Evolutionary conservation across 805 yeast species (phyloP).

Genomic region (Nakazawaea ambrosiae): DNA sequence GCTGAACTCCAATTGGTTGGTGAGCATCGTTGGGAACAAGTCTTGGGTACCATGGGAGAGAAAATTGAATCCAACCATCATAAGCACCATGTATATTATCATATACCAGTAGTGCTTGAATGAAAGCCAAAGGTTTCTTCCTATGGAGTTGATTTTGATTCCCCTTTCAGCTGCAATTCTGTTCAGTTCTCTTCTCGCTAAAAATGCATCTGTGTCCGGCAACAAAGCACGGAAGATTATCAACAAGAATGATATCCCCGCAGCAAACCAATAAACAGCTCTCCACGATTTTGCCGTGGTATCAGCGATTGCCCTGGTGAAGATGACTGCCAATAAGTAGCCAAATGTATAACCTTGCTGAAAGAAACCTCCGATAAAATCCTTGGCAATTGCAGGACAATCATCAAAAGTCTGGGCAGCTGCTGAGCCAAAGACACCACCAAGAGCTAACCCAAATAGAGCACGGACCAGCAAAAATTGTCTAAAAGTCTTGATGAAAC

Average conservation of each 20-base stretch:
- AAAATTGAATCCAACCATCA: constrained; percentile 60
- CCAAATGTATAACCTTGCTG: constrained; percentile 60
- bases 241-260: constrained; percentile 55
- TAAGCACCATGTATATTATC: constrained; percentile 44
- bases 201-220: constrained; percentile 55
- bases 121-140: constrained; percentile 25
- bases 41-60: constrained; percentile 61
- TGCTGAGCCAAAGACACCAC: constrained; percentile 61
- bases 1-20: constrained; percentile 36
- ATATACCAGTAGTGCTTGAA: constrained; percentile 50
- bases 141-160: constrained; percentile 23
- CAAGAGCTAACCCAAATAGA: constrained; percentile 64
- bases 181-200: constrained; percentile 24
- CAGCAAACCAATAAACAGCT: constrained; percentile 62
- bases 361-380: constrained; percentile 54
- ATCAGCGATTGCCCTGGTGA: constrained; percentile 48
- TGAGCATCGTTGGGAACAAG: constrained; percentile 48
- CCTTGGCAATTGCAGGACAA: constrained; percentile 51
- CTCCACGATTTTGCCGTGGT: constrained; percentile 39
- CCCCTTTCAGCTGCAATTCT: constrained; percentile 23
- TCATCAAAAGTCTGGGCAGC: constrained; percentile 65
- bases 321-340: constrained; percentile 56
- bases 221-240: constrained; percentile 46
- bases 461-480: constrained; percentile 60
- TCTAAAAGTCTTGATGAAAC: constrained; percentile 50